A percentile compares a stretch with the other conserved stretches of the same genome.
These are phyloP conservation scores for Rhizopus microsporus DNA, from an alignment of 371 early-diverging fungal species.

Conservation along the genomic window DNA sequence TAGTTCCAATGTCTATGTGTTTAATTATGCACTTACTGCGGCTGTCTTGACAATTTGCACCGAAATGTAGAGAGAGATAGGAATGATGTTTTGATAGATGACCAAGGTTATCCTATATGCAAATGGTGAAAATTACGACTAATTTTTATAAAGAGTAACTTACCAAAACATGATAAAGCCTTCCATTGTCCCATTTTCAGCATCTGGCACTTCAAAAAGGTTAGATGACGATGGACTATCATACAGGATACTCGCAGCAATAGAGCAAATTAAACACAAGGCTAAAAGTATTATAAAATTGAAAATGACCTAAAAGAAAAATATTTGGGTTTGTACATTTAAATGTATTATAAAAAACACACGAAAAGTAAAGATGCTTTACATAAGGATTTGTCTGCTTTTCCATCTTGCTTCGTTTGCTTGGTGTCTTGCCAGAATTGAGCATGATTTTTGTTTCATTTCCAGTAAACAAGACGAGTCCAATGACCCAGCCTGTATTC, in stretches of 20 bases:
- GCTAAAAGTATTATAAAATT: constrained; percentile 49
- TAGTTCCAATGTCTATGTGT: constrained; percentile 26
- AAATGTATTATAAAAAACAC: not conserved
- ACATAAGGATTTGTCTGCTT: constrained; percentile 93
- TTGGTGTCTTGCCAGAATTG: constrained; percentile 90
- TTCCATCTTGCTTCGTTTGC: constrained; percentile 95
- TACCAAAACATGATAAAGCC: constrained; percentile 58
- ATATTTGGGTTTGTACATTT: not conserved
- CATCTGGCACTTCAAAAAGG: constrained; percentile 41
- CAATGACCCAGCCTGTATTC: constrained; percentile 90
- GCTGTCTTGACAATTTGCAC: constrained; percentile 89
- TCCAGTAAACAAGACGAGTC: constrained; percentile 85
- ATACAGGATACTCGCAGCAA: constrained; percentile 60
- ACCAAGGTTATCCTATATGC: constrained; percentile 43
- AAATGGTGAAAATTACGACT: not conserved
- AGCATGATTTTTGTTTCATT: constrained; percentile 89
- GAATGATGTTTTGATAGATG: constrained; percentile 63
- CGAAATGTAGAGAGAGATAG: constrained; percentile 95
- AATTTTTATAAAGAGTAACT: not conserved
- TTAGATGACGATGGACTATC: constrained; percentile 27
- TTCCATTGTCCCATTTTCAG: constrained; percentile 47
- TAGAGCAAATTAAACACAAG: constrained; percentile 69
- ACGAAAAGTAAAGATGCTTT: constrained; percentile 16
- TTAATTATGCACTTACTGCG: constrained; percentile 34
- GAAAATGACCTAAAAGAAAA: constrained; percentile 43